Conservation (phyloP, 148 eudicot genomes). For the Gaultheria prostrata region DNA sequence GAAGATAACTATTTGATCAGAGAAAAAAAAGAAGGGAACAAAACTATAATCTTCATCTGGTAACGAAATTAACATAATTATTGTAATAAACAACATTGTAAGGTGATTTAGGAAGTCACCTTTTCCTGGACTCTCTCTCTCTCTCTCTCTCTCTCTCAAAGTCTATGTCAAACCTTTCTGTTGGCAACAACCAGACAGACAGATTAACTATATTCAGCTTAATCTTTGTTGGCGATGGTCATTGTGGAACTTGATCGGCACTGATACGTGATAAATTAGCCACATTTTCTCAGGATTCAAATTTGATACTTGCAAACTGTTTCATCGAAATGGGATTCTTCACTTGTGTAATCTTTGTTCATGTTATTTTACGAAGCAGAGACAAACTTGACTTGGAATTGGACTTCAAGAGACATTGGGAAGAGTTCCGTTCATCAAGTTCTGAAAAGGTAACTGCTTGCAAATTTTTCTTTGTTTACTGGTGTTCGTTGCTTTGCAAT, state of each 20-base stretch:
- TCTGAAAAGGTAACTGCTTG: slow-evolving; percentile 69
- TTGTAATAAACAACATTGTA: not conserved
- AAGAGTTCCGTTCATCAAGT: slow-evolving; percentile 89
- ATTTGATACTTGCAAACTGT: not conserved
- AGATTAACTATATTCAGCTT: not conserved
- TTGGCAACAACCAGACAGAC: not conserved
- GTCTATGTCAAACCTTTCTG: not conserved
- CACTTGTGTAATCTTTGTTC: not conserved
- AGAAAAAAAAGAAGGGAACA: not conserved
- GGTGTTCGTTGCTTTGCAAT: not conserved
- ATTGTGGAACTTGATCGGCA: slow-evolving; percentile 9
- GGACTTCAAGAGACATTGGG: slow-evolving; percentile 98
- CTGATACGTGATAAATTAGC: no score
- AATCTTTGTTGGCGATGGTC: not conserved
- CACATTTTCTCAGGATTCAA: not conserved
- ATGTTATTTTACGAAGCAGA: slow-evolving; percentile 36
- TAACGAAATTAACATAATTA: not conserved
- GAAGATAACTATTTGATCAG: not conserved
- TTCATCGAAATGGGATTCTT: slow-evolving; percentile 1
- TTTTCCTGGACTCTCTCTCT: not conserved
- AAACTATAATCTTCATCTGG: not conserved
- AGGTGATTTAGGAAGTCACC: not conserved
- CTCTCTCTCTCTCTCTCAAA: not conserved
- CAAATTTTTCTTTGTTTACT: not conserved
- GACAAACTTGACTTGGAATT: slow-evolving; percentile 84